phyloP scores from a whole-genome alignment of 1,284 basidiomycete species.

The Volvariella volvacea region DNA sequence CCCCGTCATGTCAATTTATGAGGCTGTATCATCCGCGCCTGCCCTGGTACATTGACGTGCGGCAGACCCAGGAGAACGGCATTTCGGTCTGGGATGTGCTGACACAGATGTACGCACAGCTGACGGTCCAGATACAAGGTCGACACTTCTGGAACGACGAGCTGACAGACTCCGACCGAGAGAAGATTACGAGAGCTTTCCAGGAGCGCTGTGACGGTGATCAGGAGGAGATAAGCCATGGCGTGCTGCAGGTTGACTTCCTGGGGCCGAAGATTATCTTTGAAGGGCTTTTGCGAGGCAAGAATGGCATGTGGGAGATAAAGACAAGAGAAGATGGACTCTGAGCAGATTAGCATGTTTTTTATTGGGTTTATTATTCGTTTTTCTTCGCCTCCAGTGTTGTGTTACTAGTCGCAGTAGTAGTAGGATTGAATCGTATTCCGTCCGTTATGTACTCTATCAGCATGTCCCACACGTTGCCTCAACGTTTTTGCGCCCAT shows the following conservation, averaged over 20 bases:
- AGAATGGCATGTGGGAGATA: constrained; percentile 39
- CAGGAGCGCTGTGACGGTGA: constrained; percentile 25
- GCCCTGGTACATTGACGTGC: constrained; percentile 22
- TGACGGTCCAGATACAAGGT: constrained; percentile 19
- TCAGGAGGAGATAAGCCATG: constrained; percentile 11
- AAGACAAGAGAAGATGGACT: constrained; percentile 21
- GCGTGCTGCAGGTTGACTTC: constrained; percentile 36
- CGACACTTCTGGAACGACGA: constrained; percentile 33
- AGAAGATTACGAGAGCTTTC: constrained; percentile 23
- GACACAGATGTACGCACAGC: constrained; percentile 18
- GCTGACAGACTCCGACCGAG: constrained; percentile 28
- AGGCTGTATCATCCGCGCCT: constrained; percentile 18
- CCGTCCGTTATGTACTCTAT: no score
- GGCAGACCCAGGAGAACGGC: constrained; percentile 14
- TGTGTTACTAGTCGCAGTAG: no score
- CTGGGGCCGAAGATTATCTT: constrained; percentile 31
- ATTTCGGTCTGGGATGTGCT: constrained; percentile 19
- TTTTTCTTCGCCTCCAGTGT: no score
- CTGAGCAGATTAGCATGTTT: no score
- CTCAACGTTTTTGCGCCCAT: no score
- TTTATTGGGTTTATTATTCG: no score
- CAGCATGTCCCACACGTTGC: no score
- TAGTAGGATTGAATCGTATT: no score
- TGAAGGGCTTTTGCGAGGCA: constrained; percentile 30
- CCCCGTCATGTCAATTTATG: constrained; percentile 15